These are phyloP conservation scores for Striga asiatica DNA, from an alignment of 257 asterid species.

Conservation along the genomic window DNA sequence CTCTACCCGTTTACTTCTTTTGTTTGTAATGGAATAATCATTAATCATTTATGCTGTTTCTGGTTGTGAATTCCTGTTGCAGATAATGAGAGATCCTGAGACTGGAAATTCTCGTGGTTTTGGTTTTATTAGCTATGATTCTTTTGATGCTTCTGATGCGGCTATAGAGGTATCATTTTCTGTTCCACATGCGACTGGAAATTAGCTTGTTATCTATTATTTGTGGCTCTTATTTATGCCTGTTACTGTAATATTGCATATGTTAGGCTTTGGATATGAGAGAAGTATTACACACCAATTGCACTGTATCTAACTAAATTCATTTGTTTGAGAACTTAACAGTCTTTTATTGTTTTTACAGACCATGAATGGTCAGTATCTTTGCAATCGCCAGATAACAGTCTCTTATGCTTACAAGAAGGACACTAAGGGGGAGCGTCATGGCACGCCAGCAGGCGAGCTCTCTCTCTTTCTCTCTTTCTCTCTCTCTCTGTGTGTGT, in stretches of 20 bases:
- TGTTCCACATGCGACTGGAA: background rate
- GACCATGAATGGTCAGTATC: conserved; percentile 98
- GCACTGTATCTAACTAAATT: background rate
- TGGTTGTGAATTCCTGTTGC: conserved; percentile 17
- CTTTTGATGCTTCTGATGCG: conserved; percentile 99
- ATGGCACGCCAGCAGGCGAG: conserved; percentile 95
- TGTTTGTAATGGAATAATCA: background rate
- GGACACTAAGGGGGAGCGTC: conserved; percentile 97
- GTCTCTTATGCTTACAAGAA: conserved; percentile 96
- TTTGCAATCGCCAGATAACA: conserved; percentile 88
- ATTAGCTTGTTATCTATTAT: background rate
- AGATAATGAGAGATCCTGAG: conserved; percentile 98
- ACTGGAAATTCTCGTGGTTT: conserved; percentile 96
- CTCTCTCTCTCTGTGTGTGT: background rate
- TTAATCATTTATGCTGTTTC: background rate
- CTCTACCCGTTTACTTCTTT: background rate
- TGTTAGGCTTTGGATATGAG: background rate
- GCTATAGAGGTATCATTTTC: conserved; percentile 64
- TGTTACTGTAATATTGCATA: background rate
- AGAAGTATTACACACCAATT: background rate
- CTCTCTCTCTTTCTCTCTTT: background rate
- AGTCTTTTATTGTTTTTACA: conserved; percentile 24
- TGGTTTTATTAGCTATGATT: conserved; percentile 90
- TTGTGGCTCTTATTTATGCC: background rate
- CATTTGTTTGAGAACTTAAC: conserved; percentile 7